These are phyloP conservation scores for Dysphania ambrosioides DNA, from an alignment of 148 eudicot species.

Conservation along the genomic window DNA sequence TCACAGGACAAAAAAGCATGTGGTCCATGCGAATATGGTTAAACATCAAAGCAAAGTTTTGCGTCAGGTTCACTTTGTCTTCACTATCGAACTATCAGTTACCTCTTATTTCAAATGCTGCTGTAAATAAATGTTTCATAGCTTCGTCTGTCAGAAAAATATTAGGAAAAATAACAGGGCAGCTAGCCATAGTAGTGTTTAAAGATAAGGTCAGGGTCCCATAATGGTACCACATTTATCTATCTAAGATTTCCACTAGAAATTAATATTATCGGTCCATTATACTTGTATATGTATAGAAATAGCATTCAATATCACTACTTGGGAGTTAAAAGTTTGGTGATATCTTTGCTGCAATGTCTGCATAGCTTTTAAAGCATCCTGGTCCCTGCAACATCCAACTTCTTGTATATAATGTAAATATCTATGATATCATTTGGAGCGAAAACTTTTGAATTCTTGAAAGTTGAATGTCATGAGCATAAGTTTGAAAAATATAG, in stretches of 20 bases:
- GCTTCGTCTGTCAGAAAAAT: no score
- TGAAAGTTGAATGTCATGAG: neutral
- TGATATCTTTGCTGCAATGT: slow-evolving; percentile 1
- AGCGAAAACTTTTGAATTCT: slow-evolving; percentile 21
- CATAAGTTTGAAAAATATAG: neutral
- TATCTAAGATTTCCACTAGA: slow-evolving; percentile 14
- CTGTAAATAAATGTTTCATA: neutral
- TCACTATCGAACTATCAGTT: neutral
- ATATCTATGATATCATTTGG: neutral
- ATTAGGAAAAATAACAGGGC: neutral
- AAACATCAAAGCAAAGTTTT: neutral
- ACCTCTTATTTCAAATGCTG: slow-evolving; percentile 4
- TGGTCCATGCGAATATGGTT: slow-evolving; percentile 26
- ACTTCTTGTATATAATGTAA: slow-evolving; percentile 17
- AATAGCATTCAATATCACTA: neutral
- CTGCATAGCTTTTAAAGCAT: slow-evolving; percentile 23
- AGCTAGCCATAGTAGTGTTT: slow-evolving; percentile 4
- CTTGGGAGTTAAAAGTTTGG: neutral
- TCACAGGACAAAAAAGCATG: slow-evolving; percentile 20
- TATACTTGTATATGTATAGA: slow-evolving; percentile 4
- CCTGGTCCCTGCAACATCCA: slow-evolving; percentile 25
- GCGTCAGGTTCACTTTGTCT: neutral
- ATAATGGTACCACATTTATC: neutral
- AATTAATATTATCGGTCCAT: slow-evolving; percentile 10
- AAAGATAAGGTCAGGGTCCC: slow-evolving; percentile 24